A percentile compares a stretch with the other conserved stretches of the same genome.
These are phyloP conservation scores for Penstemon eatonii DNA, from an alignment of 257 asterid species.

Conservation along the genomic window DNA sequence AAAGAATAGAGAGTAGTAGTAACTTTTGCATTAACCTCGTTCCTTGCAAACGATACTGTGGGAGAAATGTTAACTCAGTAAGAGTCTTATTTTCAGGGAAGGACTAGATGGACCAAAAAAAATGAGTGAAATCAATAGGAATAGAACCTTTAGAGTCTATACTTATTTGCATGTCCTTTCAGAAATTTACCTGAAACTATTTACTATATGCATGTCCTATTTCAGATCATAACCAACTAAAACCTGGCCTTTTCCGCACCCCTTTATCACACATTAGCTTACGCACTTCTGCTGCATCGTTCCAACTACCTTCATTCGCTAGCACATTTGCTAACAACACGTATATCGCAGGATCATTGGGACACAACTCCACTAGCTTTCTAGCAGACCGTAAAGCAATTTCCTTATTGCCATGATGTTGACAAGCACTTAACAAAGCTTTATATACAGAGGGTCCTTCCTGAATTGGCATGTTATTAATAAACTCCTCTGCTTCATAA, in stretches of 20 bases:
- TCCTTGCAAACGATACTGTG: too few relatives aligned
- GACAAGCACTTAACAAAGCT: slow-evolving; percentile 55
- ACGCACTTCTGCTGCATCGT: slow-evolving; percentile 50
- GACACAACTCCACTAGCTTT: slow-evolving; percentile 55
- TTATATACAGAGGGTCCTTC: slow-evolving; percentile 49
- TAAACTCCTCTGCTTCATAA: slow-evolving; percentile 55
- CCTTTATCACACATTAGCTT: slow-evolving; percentile 45
- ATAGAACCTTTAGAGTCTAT: too few relatives aligned
- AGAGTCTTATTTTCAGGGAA: too few relatives aligned
- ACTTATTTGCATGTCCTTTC: too few relatives aligned
- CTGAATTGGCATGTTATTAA: slow-evolving; percentile 50
- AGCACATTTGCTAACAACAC: slow-evolving; percentile 56
- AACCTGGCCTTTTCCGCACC: slow-evolving; percentile 52
- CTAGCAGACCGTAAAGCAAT: slow-evolving; percentile 46
- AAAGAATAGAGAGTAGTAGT: too few relatives aligned
- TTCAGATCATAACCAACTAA: slow-evolving; percentile 50
- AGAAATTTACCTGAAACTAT: too few relatives aligned
- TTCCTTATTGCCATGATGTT: slow-evolving; percentile 53
- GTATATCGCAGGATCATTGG: slow-evolving; percentile 56
- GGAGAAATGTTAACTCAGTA: too few relatives aligned
- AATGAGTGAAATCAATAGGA: too few relatives aligned
- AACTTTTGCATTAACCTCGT: too few relatives aligned
- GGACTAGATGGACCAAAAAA: too few relatives aligned
- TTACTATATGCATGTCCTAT: neutral
- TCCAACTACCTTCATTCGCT: slow-evolving; percentile 63